Conservation (phyloP, 148 eudicot genomes). For the Silene latifolia region DNA sequence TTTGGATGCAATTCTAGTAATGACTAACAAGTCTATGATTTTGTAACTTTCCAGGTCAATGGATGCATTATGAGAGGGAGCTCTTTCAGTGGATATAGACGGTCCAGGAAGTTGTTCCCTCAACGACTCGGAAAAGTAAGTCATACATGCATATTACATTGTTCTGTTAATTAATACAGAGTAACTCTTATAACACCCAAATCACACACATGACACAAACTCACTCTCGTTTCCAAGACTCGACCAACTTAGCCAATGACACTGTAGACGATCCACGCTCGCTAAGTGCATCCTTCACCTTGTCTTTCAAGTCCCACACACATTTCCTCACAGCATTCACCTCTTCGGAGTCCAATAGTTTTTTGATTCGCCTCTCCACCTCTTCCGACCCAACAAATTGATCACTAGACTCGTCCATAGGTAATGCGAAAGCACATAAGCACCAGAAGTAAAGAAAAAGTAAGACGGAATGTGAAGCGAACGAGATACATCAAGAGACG, state of each 20-base stretch:
- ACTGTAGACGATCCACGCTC: constrained; percentile 25
- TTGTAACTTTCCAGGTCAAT: too few relatives aligned
- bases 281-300: constrained; percentile 19
- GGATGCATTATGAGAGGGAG: too few relatives aligned
- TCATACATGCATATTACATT: too few relatives aligned
- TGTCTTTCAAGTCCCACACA: constrained; percentile 10
- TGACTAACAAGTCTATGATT: too few relatives aligned
- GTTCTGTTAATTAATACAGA: too few relatives aligned
- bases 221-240: constrained; percentile 23
- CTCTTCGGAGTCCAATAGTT: constrained; percentile 31
- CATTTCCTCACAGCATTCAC: constrained; percentile 15
- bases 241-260: constrained; percentile 26
- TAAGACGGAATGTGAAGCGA: constrained; percentile 31
- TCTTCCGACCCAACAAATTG: constrained; percentile 33
- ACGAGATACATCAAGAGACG: not conserved
- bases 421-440: constrained; percentile 29
- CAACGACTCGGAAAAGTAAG: too few relatives aligned
- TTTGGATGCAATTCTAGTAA: too few relatives aligned
- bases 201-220: too few relatives aligned
- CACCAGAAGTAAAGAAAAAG: constrained; percentile 36
- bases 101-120: too few relatives aligned
- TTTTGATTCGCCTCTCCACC: constrained; percentile 38
- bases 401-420: constrained; percentile 31
- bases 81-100: too few relatives aligned
- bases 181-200: too few relatives aligned